Percentiles rank a stretch among this genome's conserved stretches.
These are phyloP conservation scores for Eucalyptus melliodora DNA, from an alignment of 345 rosid species.

Conservation along the genomic window DNA sequence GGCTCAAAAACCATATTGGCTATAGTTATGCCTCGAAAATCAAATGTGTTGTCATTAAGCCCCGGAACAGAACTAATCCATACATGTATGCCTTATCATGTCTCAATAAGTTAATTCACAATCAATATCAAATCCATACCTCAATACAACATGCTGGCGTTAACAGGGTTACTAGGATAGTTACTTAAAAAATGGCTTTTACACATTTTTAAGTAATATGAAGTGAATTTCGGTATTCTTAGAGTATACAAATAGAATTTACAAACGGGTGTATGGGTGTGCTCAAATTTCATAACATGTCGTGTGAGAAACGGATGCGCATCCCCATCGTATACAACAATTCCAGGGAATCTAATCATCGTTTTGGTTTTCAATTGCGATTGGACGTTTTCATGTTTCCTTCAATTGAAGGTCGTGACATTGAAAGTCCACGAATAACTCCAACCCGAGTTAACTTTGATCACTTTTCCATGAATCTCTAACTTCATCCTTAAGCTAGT, in stretches of 20 bases:
- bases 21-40: not conserved
- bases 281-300: no score
- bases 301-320: not conserved
- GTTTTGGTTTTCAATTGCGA: not conserved
- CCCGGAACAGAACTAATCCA: accelerated
- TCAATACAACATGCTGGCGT: not conserved
- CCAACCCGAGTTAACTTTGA: not conserved
- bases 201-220: not conserved
- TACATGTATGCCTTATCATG: not conserved
- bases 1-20: not conserved
- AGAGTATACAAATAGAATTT: not conserved
- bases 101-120: not conserved
- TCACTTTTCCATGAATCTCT: not conserved
- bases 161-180: no score
- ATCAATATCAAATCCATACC: not conserved
- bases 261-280: not conserved
- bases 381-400: not conserved
- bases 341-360: not conserved
- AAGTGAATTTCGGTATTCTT: not conserved
- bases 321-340: no score
- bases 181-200: no score
- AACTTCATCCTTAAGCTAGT: not conserved
- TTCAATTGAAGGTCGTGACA: not conserved
- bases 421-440: not conserved
- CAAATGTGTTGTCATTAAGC: not conserved